Base-by-base conservation (phyloP, 805 yeast genomes). In the Candida silvicultrix region DNA sequence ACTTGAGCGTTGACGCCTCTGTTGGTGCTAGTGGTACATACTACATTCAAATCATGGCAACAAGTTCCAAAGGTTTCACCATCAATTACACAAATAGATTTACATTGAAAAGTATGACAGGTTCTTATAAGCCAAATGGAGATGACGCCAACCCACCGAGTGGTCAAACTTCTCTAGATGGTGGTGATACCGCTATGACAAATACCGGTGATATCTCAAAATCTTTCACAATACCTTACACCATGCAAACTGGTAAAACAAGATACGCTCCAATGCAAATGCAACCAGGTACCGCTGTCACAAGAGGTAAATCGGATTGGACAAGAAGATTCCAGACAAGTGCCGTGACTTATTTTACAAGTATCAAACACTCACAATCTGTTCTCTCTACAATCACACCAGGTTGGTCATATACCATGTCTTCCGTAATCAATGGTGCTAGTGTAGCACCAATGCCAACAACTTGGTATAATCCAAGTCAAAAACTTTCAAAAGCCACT, bases 261-360 rank as follows among this genome's bases (percentile, higher is more conserved):
- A 77, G 90, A 56, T 87, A 67, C 64, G 97, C 98, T 1, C 97
- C 97, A 44, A 88, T 89, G 96, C 97, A 90, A 67, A 62, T 72
- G 48, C 96, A 89, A 66, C 97, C 99, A 6, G 86, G 83, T 4
- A 58, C 85, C 1, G 68, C 67, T 10, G 77, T 89, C 22, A 85
- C 96, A 0, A 77, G 71, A 35, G 46, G 45, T 23, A 47, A 54
- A 15, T 73, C 83, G 10, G 65, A 82, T 3, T 84, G 90, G 83
- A 62, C 83, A 11, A 74, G 81, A 54, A 71, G 79, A 52, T 82
- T 66, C 62, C 80, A 92, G 16, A 77, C 95, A 0, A 78, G 88
- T 45, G 70, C 85, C 0, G 85, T 77, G 45, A 75, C 86, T 0
- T 77, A 77, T 55, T 89, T 72, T 66, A 55, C 78, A 12, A 67